These are phyloP conservation scores for Abelmoschus esculentus DNA, from an alignment of 345 rosid species.

Conservation along the genomic window DNA sequence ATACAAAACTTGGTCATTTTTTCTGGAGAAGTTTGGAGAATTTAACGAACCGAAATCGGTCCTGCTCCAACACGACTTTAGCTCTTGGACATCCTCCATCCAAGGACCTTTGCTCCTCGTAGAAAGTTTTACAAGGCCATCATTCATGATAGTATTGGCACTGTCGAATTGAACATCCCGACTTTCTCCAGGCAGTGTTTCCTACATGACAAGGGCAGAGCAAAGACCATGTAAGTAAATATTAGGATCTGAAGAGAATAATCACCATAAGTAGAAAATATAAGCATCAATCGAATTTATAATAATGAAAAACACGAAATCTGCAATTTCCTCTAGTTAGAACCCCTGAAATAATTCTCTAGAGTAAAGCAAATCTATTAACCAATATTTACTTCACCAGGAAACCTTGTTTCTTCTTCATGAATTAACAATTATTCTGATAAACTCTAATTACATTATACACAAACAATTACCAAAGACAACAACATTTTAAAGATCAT, in stretches of 20 bases:
- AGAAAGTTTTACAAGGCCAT: constrained; percentile 36
- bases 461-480: not conserved
- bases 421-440: too few species aligned
- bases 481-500: not conserved
- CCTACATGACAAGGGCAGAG: constrained; percentile 29
- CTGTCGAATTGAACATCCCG: constrained; percentile 51
- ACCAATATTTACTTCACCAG: too few species aligned
- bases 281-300: too few species aligned
- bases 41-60: constrained; percentile 42
- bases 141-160: constrained; percentile 43
- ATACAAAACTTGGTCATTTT: not conserved
- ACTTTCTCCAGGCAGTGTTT: constrained; percentile 57
- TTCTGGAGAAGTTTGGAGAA: not conserved
- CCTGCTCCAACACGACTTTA: constrained; percentile 70
- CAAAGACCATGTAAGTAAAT: not conserved
- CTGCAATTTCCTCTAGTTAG: too few species aligned
- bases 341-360: too few species aligned
- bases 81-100: constrained; percentile 52
- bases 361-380: too few species aligned
- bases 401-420: too few species aligned
- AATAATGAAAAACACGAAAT: too few species aligned
- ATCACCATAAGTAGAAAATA: too few species aligned
- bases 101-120: constrained; percentile 66
- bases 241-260: not conserved
- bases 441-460: not conserved